These are phyloP conservation scores for Lachnellula occidentalis DNA, from an alignment of 2,329 filamentous ascomycete species.

Conservation along the genomic window DNA sequence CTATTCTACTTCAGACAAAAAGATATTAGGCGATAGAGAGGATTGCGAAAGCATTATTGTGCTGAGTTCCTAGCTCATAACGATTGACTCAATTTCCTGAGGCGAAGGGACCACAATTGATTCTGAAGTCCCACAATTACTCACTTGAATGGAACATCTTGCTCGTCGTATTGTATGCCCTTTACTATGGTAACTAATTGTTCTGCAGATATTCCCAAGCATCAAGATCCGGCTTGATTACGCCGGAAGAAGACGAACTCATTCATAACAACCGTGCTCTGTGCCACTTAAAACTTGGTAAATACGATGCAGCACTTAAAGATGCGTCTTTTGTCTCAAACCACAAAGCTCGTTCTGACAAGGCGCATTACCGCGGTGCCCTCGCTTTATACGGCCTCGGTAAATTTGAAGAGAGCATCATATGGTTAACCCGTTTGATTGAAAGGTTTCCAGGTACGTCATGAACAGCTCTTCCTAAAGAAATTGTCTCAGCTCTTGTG, in stretches of 20 bases:
- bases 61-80: too few species aligned
- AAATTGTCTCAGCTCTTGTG: constrained; percentile 25
- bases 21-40: not conserved
- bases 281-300: constrained; percentile 28
- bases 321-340: constrained; percentile 20
- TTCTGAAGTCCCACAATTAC: too few species aligned
- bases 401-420: too few species aligned
- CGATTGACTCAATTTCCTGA: too few species aligned
- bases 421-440: too few species aligned
- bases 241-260: constrained; percentile 28
- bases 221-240: constrained; percentile 6
- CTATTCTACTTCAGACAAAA: too few species aligned
- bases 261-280: constrained; percentile 34
- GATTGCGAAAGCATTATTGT: not conserved
- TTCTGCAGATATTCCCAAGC: constrained; percentile 12
- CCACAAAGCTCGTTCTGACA: not conserved
- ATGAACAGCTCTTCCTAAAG: constrained; percentile 5
- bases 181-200: constrained; percentile 13
- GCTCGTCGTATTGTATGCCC: too few species aligned
- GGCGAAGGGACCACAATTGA: too few species aligned
- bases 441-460: too few species aligned
- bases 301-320: constrained; percentile 33
- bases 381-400: not conserved
- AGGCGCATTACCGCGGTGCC: not conserved
- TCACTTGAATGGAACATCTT: too few species aligned